A percentile compares a stretch with the other conserved stretches of the same genome.
phyloP scores from a whole-genome alignment of 495 filamentous ascomycete genomes.

The Penicillium egyptiacum region DNA sequence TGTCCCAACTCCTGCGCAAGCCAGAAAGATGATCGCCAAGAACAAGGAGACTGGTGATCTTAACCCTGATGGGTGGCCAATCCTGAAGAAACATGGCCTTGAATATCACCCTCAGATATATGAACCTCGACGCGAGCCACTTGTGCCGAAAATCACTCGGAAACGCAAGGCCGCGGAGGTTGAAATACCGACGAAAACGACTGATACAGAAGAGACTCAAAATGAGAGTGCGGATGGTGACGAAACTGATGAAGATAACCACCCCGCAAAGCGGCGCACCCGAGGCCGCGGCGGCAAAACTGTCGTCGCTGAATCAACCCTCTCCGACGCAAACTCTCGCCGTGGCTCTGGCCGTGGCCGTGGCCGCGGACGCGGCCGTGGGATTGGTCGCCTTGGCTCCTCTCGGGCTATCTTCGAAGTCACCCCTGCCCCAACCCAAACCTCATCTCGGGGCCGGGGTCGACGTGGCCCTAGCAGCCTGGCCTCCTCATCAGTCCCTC shows the following conservation, averaged over 20 bases:
- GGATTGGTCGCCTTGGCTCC: constrained; percentile 14
- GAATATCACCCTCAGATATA: constrained; percentile 40
- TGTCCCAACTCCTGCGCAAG: constrained; percentile 43
- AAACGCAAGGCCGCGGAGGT: constrained; percentile 48
- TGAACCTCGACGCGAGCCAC: constrained; percentile 53
- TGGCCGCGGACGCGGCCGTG: constrained; percentile 43
- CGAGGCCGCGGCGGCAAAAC: constrained; percentile 35
- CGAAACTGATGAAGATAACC: constrained; percentile 36
- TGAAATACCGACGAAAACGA: constrained; percentile 31
- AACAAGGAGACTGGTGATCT: constrained; percentile 30
- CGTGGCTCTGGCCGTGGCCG: constrained; percentile 48
- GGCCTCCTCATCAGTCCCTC: constrained; percentile 7
- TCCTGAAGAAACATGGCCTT: constrained; percentile 33
- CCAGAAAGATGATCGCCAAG: constrained; percentile 41
- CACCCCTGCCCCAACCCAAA: constrained; percentile 13
- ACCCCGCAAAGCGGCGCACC: constrained; percentile 36
- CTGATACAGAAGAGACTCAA: constrained; percentile 33
- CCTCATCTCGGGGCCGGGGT: constrained; percentile 27
- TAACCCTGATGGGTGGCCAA: constrained; percentile 44
- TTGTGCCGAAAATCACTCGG: constrained; percentile 51
- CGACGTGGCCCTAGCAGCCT: constrained; percentile 24
- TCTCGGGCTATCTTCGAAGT: constrained; percentile 29
- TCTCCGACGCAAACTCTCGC: constrained; percentile 21
- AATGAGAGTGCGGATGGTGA: constrained; percentile 28
- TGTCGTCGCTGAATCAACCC: constrained; percentile 27